Base-by-base conservation (phyloP, 257 asterid genomes). In the Verbena officinalis region DNA sequence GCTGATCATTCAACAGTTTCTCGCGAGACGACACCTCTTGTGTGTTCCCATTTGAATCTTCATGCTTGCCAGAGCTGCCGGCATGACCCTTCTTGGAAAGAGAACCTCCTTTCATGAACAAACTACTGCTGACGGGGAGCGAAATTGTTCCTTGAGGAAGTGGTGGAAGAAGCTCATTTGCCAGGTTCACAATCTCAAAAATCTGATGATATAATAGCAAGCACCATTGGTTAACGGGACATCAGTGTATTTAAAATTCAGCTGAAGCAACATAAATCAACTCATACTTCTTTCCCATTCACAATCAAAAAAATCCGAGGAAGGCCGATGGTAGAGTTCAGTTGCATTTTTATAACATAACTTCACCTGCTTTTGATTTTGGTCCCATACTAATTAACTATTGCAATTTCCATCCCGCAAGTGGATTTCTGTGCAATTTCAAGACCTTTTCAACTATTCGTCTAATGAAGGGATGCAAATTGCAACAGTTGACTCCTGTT, bases 121-220 rank as follows among this genome's bases (percentile, higher is more conserved):
- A 42, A 82, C 82, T 81, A 73, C 75, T 74, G 75, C 88, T 78
- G 59, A 77, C 82, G 30, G 97, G 99, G 52, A 95, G 86, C 64
- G 98, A 80, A 5, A 95, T 86, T 31, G 77, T 91, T 80, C 99
- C 99, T 82, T 84, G 90, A 66, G 99, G 97, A 69, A 95, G 87
- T 0, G 93, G 78, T 15, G 99, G 99, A 64, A 95, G 99, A 68
- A 95, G 93, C 86, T 95, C 99, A 79, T 95, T 95, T 68, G 99
- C 98, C 73, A 95, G 82, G 87, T 88, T 95, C 83, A 95, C 92
- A 55, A 95, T 91, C 90, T 95, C 99, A 82, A 91, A 91, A 65
- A 88, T 77, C 99, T 95, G 87, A 50, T 6, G 51, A 56, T 9
- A 65, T 23, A n/a, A n/a, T n/a, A 40, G 54, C 39, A 59, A 48